These are phyloP conservation scores for Stellera chamaejasme DNA, from an alignment of 345 rosid species.

Conservation along the genomic window DNA sequence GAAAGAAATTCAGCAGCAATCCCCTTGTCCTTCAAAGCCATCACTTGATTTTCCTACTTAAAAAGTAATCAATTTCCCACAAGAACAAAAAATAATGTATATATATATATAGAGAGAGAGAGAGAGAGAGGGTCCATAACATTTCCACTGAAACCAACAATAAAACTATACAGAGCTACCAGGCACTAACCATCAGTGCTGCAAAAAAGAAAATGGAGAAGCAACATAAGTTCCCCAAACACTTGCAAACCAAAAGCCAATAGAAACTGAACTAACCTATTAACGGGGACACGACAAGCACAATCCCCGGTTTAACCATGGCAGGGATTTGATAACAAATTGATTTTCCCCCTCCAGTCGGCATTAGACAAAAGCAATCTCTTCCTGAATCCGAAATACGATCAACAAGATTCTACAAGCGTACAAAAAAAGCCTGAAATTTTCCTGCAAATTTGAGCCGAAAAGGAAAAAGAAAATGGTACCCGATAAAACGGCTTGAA, in stretches of 20 bases:
- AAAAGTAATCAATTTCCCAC: neutral
- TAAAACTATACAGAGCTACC: neutral
- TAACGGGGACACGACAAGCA: conserved; percentile 88
- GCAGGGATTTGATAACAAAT: conserved; percentile 98
- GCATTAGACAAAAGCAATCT: conserved; percentile 97
- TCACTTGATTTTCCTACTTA: conserved; percentile 84
- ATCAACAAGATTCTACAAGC: neutral
- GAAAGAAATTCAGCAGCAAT: conserved; percentile 89
- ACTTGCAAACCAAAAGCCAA: neutral
- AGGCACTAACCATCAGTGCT: conserved; percentile 83
- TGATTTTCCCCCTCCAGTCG: conserved; percentile 97
- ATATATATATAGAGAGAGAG: no score
- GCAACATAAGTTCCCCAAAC: neutral
- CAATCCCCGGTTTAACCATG: conserved; percentile 74
- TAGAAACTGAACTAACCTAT: conserved; percentile 42
- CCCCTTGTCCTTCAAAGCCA: conserved; percentile 81
- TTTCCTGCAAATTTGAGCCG: no score
- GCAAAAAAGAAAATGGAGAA: conserved; percentile 21
- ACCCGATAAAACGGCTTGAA: conserved; percentile 83
- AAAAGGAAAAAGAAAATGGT: neutral
- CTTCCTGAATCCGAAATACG: conserved; percentile 29
- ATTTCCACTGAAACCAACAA: neutral
- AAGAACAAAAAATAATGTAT: conserved; percentile 1
- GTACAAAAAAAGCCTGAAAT: neutral
- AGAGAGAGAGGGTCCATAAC: neutral